Percentiles rank a stretch among this genome's conserved stretches.
These are phyloP conservation scores for Rubus parviflorus DNA, from an alignment of 306 rosid species.

Conservation along the genomic window DNA sequence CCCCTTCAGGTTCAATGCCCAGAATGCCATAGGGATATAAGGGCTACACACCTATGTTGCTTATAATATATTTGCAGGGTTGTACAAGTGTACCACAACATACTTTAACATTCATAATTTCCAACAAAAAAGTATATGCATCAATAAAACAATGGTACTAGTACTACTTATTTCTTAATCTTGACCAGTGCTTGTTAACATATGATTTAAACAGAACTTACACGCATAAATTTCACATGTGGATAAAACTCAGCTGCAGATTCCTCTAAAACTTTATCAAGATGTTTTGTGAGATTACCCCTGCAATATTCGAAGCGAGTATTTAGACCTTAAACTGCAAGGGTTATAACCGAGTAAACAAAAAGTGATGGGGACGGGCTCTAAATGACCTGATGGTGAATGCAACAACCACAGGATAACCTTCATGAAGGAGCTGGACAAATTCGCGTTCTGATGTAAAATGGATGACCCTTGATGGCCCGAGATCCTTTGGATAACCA, in stretches of 20 bases:
- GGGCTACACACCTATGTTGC: not conserved
- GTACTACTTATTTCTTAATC: constrained; percentile 8
- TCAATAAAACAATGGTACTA: not conserved
- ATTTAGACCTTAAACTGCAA: constrained; percentile 18
- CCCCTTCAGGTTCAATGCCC: not conserved
- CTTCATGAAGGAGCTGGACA: constrained; percentile 85
- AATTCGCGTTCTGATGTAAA: constrained; percentile 92
- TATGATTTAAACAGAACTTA: constrained; percentile 42
- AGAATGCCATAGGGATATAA: not conserved
- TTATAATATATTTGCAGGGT: constrained; percentile 11
- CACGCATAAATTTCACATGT: constrained; percentile 78
- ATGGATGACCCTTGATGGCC: constrained; percentile 79
- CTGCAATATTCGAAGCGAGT: constrained; percentile 44
- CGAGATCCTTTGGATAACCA: constrained; percentile 87
- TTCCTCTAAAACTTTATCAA: constrained; percentile 82
- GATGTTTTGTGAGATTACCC: constrained; percentile 72
- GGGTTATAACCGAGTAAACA: not conserved
- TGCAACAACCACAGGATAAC: constrained; percentile 79
- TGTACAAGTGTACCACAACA: not conserved
- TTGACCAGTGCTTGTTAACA: not conserved
- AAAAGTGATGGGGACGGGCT: constrained; percentile 21
- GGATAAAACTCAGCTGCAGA: constrained; percentile 86
- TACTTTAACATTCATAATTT: constrained; percentile 1
- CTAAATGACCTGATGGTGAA: constrained; percentile 69
- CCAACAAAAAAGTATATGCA: not conserved